A percentile compares a stretch with the other conserved stretches of the same genome.
Evolutionary conservation across 148 eudicot genomes (phyloP).

Genomic region (Rhododendron simsii): DNA sequence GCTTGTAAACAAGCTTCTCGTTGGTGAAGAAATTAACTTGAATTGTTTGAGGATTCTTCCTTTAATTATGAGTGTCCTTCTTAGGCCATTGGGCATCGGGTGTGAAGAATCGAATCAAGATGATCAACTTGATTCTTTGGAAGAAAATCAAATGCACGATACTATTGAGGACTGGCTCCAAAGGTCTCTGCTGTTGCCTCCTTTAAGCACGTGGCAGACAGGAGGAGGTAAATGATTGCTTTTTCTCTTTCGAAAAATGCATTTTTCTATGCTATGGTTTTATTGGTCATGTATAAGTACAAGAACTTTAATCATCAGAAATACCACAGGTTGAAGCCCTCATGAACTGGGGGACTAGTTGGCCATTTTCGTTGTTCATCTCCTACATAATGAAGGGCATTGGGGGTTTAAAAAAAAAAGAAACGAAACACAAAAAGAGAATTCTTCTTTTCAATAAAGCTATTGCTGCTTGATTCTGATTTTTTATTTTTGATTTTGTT

Average conservation of each 20-base stretch:
- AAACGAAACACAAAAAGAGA: not conserved
- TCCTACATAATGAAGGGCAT: not conserved
- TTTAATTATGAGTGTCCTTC: constrained; percentile 49
- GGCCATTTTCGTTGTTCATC: not conserved
- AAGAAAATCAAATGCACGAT: constrained; percentile 25
- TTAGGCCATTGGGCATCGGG: constrained; percentile 40
- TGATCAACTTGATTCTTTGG: constrained; percentile 32
- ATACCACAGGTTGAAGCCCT: not conserved
- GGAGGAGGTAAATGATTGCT: constrained; percentile 55
- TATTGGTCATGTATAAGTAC: not conserved
- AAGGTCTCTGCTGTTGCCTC: constrained; percentile 52
- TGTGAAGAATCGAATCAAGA: constrained; percentile 20
- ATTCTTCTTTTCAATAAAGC: not conserved
- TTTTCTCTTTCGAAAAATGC: not conserved
- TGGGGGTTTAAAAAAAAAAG: not conserved
- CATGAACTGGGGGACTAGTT: not conserved
- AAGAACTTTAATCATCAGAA: not conserved
- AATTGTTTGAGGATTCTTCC: constrained; percentile 75
- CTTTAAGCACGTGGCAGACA: constrained; percentile 58
- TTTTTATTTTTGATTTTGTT: not conserved
- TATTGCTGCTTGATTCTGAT: constrained; percentile 5
- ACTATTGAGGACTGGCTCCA: constrained; percentile 69
- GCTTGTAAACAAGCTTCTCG: constrained; percentile 58
- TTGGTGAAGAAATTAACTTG: constrained; percentile 54
- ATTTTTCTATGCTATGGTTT: not conserved